Conservation (phyloP, 75 land plant genomes). For the Picea sitchensis region DNA sequence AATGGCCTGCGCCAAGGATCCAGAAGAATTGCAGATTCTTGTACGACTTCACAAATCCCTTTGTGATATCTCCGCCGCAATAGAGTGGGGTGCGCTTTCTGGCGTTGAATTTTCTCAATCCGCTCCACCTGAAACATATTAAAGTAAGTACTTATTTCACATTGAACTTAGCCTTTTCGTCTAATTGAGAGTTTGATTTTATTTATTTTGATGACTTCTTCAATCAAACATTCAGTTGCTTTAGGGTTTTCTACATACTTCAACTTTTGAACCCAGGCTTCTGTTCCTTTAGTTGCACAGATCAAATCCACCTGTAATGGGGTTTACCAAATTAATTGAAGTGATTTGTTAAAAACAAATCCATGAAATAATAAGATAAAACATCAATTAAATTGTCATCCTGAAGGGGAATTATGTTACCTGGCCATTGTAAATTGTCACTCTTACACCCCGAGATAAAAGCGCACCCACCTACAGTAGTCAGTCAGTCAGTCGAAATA, state of each 20-base stretch:
- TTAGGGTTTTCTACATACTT: slow-evolving; percentile 34
- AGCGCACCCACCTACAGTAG: slow-evolving; percentile 55
- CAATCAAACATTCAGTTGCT: neutral
- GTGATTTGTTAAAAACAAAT: neutral
- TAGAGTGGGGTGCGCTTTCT: slow-evolving; percentile 51
- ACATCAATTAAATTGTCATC: neutral
- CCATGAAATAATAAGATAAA: neutral
- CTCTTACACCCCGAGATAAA: slow-evolving; percentile 62
- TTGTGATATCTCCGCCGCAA: slow-evolving; percentile 47
- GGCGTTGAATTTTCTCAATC: slow-evolving; percentile 36
- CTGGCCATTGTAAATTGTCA: slow-evolving; percentile 91
- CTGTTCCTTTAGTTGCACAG: slow-evolving; percentile 79
- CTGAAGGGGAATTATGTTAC: slow-evolving; percentile 25
- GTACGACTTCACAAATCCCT: slow-evolving; percentile 61
- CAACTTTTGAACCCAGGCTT: slow-evolving; percentile 83
- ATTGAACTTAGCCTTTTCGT: too few species aligned
- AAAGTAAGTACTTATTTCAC: slow-evolving; percentile 16
- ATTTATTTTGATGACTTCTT: too few species aligned
- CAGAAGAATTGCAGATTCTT: slow-evolving; percentile 77
- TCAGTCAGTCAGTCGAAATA: neutral
- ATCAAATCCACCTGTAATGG: slow-evolving; percentile 73
- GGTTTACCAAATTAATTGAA: neutral
- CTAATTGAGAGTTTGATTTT: too few species aligned
- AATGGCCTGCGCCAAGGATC: slow-evolving; percentile 88
- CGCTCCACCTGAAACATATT: slow-evolving; percentile 79